Conservation (phyloP, 2,329 filamentous ascomycete species). For the Diaporthe eres region DNA sequence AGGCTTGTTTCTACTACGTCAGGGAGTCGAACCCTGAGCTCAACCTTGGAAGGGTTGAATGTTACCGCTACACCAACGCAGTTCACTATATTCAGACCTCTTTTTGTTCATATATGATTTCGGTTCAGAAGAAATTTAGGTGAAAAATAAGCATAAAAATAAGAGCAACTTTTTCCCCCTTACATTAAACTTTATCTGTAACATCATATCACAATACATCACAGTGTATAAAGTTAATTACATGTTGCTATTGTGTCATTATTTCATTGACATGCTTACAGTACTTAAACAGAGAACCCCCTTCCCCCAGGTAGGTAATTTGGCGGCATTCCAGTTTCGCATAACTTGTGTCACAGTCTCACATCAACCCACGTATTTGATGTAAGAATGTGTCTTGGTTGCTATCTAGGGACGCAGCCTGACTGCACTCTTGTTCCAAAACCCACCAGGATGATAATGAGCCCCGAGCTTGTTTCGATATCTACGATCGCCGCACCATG, state of each 20-base stretch:
- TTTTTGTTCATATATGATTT: too few species aligned
- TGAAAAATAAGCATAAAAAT: too few species aligned
- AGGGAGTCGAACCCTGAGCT: constrained; percentile 20
- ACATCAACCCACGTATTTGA: neutral
- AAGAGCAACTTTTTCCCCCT: too few species aligned
- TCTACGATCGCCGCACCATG: neutral
- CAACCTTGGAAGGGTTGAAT: constrained; percentile 31
- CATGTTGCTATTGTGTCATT: too few species aligned
- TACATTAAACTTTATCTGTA: too few species aligned
- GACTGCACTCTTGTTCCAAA: neutral
- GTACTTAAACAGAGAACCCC: too few species aligned
- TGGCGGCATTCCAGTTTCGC: neutral
- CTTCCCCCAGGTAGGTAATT: too few species aligned
- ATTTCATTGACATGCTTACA: too few species aligned
- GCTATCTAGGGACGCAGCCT: neutral
- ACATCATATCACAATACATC: too few species aligned
- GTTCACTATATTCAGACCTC: neutral
- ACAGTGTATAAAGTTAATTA: too few species aligned
- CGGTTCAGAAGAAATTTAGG: rapidly evolving
- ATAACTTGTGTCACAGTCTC: neutral
- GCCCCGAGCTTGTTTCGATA: too few species aligned
- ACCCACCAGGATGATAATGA: neutral
- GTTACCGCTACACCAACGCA: constrained; percentile 16
- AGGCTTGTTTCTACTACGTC: neutral
- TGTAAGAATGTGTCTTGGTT: neutral